Percentiles rank a stretch among this genome's conserved stretches.
phyloP scores from a whole-genome alignment of 2,329 filamentous ascomycete species.

The Nigrospora sphaerica region DNA sequence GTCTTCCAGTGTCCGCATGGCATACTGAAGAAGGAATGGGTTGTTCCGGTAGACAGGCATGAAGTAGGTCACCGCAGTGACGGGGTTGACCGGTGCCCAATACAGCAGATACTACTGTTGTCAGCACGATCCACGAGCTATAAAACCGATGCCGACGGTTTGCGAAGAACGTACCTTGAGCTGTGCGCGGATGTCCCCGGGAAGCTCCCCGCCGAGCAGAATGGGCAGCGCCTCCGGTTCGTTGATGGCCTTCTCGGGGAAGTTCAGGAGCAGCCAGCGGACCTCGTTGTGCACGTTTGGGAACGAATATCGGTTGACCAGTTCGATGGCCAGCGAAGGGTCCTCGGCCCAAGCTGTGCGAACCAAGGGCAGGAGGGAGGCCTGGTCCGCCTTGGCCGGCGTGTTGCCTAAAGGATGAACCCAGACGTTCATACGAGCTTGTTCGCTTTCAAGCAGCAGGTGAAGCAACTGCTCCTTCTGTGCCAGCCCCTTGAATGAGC shows the following conservation, averaged over 20 bases:
- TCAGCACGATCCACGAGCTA: conserved; percentile 15
- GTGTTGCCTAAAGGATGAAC: conserved; percentile 69
- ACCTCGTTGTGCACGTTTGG: conserved; percentile 67
- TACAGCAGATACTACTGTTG: conserved; percentile 69
- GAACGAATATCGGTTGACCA: conserved; percentile 73
- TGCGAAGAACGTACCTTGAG: conserved; percentile 56
- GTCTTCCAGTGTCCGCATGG: conserved; percentile 88
- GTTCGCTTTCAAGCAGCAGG: conserved; percentile 73
- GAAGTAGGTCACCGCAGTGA: conserved; percentile 90
- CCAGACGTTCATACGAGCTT: conserved; percentile 81
- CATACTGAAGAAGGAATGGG: conserved; percentile 91
- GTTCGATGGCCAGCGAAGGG: conserved; percentile 79
- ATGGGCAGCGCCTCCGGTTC: conserved; percentile 80
- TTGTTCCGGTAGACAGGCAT: conserved; percentile 85
- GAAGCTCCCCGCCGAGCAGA: conserved; percentile 69
- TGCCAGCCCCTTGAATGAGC: conserved; percentile 59
- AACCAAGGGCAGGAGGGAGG: conserved; percentile 56
- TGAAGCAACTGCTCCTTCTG: conserved; percentile 79
- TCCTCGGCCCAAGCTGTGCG: conserved; percentile 82
- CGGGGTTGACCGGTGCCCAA: conserved; percentile 88
- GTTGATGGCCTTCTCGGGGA: conserved; percentile 72
- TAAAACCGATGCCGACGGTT: too few species aligned
- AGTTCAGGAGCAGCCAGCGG: conserved; percentile 71
- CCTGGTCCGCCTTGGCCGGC: conserved; percentile 34
- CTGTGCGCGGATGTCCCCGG: conserved; percentile 73